Conservation (phyloP, 1,284 basidiomycete species). For the Fomitopsis schrenkii region DNA sequence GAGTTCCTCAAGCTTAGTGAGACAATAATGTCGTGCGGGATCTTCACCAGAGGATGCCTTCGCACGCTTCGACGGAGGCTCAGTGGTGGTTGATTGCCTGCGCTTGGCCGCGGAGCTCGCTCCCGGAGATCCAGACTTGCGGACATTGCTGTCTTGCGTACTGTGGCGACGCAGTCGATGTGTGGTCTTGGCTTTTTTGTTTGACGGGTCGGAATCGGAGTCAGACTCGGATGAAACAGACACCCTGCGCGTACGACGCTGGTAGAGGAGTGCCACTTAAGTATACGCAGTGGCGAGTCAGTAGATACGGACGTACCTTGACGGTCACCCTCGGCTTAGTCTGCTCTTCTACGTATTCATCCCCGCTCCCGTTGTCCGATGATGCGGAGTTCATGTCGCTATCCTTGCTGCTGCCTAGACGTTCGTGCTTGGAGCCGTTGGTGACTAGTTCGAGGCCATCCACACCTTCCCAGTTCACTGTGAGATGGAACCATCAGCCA, state of each 20-base stretch:
- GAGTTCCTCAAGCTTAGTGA: conserved; percentile 66
- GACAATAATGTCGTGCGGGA: conserved; percentile 70
- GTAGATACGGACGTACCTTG: conserved; percentile 39
- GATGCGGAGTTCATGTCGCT: conserved; percentile 27
- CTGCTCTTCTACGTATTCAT: conserved; percentile 61
- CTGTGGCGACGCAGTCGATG: conserved; percentile 18
- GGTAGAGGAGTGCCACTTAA: background rate
- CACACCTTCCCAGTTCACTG: conserved; percentile 70
- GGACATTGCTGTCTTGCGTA: conserved; percentile 9
- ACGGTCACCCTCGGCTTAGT: conserved; percentile 27
- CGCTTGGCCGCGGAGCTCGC: conserved; percentile 34
- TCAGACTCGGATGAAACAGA: conserved; percentile 45
- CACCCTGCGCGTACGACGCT: conserved; percentile 18
- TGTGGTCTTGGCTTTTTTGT: conserved; percentile 11
- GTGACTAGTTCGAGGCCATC: conserved; percentile 44
- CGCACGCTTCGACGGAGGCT: conserved; percentile 38
- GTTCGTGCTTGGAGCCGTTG: conserved; percentile 7
- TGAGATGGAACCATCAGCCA: conserved; percentile 14
- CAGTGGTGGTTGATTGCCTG: conserved; percentile 33
- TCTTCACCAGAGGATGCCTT: conserved; percentile 46
- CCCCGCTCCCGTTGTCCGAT: conserved; percentile 58
- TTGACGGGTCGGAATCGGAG: conserved; percentile 17
- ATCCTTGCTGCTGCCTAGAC: conserved; percentile 3
- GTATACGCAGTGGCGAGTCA: background rate
- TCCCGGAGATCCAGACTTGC: conserved; percentile 18